phyloP scores from a whole-genome alignment of 163 green algal species.

The Chlorella variabilis region DNA sequence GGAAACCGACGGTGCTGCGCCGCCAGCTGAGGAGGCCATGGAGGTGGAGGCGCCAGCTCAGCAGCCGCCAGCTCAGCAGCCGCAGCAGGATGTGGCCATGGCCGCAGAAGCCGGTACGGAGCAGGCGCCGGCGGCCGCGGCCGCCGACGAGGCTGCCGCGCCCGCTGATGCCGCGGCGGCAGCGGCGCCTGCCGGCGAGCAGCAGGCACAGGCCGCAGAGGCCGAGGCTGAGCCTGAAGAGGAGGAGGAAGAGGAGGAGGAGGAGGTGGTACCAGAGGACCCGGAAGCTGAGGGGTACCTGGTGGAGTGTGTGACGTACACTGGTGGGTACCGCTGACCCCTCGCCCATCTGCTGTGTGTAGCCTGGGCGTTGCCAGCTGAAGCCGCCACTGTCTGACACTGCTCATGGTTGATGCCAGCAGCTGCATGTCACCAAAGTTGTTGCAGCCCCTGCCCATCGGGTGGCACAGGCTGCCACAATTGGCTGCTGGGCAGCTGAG shows the following conservation, averaged over 20 bases:
- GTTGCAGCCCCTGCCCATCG: too few species aligned
- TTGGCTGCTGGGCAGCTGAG: too few species aligned
- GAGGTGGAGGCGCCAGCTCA: conserved; percentile 20
- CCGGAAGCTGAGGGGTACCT: conserved; percentile 59
- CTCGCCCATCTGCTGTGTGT: not conserved
- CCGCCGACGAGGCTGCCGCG: too few species aligned
- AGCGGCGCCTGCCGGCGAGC: conserved; percentile 11
- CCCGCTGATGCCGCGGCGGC: conserved; percentile 11
- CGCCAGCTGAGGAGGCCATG: conserved; percentile 21
- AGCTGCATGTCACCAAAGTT: not conserved
- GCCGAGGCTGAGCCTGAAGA: conserved; percentile 14
- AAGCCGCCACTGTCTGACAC: too few species aligned
- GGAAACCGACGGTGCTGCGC: conserved; percentile 41
- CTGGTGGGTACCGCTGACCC: conserved; percentile 3
- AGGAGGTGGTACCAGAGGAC: conserved; percentile 26
- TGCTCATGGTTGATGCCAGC: too few species aligned
- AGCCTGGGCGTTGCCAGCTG: not conserved
- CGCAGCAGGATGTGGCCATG: conserved; percentile 9
- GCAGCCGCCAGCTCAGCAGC: conserved; percentile 10
- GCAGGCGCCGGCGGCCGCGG: too few species aligned
- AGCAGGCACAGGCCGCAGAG: conserved; percentile 6
- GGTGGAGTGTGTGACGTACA: conserved; percentile 63
- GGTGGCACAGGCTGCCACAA: too few species aligned
- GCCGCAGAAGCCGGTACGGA: conserved; percentile 13
- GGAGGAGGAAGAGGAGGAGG: conserved; percentile 7